These are phyloP conservation scores for Porpolomopsis calyptriformis DNA, from an alignment of 768 basidiomycete species.

Conservation along the genomic window DNA sequence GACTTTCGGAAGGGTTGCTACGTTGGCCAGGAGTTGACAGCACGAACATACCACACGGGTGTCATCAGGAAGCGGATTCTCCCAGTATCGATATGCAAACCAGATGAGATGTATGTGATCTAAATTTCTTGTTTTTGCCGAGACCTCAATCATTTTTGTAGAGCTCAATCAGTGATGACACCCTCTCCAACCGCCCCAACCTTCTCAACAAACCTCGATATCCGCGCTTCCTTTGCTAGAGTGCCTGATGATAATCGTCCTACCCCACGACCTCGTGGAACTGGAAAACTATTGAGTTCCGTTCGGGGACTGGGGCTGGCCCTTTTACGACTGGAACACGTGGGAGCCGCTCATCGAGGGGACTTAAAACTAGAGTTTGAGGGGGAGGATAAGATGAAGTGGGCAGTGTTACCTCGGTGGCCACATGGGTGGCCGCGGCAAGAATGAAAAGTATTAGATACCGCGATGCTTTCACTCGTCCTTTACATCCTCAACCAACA, in stretches of 20 bases:
- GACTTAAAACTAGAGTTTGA: constrained; percentile 33
- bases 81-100: constrained; percentile 53
- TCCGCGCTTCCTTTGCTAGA: constrained; percentile 23
- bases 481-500: constrained; percentile 40
- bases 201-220: constrained; percentile 27
- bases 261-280: constrained; percentile 52
- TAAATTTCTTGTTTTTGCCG: neutral
- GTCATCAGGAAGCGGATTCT: constrained; percentile 81
- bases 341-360: constrained; percentile 42
- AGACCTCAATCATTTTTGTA: constrained; percentile 6
- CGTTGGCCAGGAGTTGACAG: constrained; percentile 94
- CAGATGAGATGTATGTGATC: constrained; percentile 24
- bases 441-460: constrained; percentile 1
- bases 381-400: constrained; percentile 21
- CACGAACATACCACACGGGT: constrained; percentile 93
- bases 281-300: constrained; percentile 64
- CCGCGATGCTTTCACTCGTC: neutral
- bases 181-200: constrained; percentile 15
- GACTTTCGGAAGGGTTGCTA: constrained; percentile 98
- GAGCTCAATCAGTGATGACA: constrained; percentile 8
- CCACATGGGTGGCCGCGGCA: constrained; percentile 51
- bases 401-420: constrained; percentile 54
- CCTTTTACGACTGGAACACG: constrained; percentile 70
- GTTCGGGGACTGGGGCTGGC: constrained; percentile 59
- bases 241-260: constrained; percentile 18